Percentiles rank a stretch among this genome's conserved stretches.
Conservation (phyloP, 176 grass and related monocot species). For the Luzula sylvatica region DNA sequence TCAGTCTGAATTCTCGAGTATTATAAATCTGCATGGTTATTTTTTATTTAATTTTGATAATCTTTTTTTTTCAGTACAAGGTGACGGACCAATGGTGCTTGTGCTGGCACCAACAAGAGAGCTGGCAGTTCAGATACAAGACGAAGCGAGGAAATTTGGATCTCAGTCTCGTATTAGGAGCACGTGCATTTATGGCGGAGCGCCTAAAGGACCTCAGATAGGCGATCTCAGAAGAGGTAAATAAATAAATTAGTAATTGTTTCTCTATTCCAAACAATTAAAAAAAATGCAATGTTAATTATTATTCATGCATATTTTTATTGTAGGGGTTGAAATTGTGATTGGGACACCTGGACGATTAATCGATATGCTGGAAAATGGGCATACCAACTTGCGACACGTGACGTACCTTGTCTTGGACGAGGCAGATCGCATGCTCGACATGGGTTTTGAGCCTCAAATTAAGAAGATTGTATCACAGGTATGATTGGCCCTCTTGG, state of each 20-base stretch:
- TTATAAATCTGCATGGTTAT: no score
- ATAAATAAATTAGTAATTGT: neutral
- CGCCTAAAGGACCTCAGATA: conserved; percentile 94
- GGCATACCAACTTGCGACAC: conserved; percentile 72
- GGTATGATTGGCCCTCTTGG: conserved; percentile 20
- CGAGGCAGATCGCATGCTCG: conserved; percentile 94
- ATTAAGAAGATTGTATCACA: conserved; percentile 90
- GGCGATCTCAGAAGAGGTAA: conserved; percentile 83
- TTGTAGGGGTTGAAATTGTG: conserved; percentile 73
- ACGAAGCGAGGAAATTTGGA: conserved; percentile 85
- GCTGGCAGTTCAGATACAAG: conserved; percentile 90
- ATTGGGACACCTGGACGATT: conserved; percentile 88
- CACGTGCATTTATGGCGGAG: conserved; percentile 82
- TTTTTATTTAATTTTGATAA: neutral
- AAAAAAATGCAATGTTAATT: neutral
- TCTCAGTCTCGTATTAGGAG: conserved; percentile 62
- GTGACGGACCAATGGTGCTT: conserved; percentile 80
- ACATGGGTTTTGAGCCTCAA: conserved; percentile 98
- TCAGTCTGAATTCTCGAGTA: conserved; percentile 33
- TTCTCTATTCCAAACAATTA: neutral
- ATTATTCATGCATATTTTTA: neutral
- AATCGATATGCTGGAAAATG: conserved; percentile 89
- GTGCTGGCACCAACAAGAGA: conserved; percentile 96
- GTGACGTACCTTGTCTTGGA: conserved; percentile 91
- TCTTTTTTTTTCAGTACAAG: neutral